Percentiles rank a stretch among this genome's conserved stretches.
These are phyloP conservation scores for Pezicula carpinea DNA, from an alignment of 2,329 filamentous ascomycete species.

Conservation along the genomic window DNA sequence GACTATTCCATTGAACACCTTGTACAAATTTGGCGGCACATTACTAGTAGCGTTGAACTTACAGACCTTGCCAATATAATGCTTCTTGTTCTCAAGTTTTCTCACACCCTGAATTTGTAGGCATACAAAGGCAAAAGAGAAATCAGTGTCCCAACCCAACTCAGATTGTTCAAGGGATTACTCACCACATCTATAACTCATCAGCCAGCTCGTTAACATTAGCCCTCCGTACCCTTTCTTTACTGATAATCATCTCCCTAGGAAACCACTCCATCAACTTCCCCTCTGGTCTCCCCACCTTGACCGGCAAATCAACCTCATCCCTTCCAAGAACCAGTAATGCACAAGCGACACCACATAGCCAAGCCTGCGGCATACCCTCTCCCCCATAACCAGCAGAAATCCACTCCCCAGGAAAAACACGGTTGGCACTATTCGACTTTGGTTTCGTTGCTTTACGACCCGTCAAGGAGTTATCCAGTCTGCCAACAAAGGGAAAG, in stretches of 20 bases:
- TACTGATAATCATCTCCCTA: neutral
- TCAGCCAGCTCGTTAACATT: slow-evolving; percentile 2
- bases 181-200: neutral
- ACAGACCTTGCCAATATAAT: slow-evolving; percentile 29
- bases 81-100: slow-evolving; percentile 11
- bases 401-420: slow-evolving; percentile 40
- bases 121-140: neutral
- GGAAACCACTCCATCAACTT: slow-evolving; percentile 3
- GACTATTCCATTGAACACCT: no score
- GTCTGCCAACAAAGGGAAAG: slow-evolving; percentile 45
- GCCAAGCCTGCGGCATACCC: slow-evolving; percentile 51
- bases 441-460: slow-evolving; percentile 7
- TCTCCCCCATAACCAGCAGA: slow-evolving; percentile 46
- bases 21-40: no score
- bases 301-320: slow-evolving; percentile 15
- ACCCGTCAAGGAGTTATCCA: slow-evolving; percentile 30
- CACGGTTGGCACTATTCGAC: no score
- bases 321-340: slow-evolving; percentile 40
- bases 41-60: no score
- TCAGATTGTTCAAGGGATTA: neutral
- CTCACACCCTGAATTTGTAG: neutral
- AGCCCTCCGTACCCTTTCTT: slow-evolving; percentile 1
- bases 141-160: neutral
- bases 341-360: slow-evolving; percentile 42
- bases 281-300: neutral